Evolutionary conservation across 805 yeast species (phyloP).

Genomic region (Lipomyces anomalus): DNA sequence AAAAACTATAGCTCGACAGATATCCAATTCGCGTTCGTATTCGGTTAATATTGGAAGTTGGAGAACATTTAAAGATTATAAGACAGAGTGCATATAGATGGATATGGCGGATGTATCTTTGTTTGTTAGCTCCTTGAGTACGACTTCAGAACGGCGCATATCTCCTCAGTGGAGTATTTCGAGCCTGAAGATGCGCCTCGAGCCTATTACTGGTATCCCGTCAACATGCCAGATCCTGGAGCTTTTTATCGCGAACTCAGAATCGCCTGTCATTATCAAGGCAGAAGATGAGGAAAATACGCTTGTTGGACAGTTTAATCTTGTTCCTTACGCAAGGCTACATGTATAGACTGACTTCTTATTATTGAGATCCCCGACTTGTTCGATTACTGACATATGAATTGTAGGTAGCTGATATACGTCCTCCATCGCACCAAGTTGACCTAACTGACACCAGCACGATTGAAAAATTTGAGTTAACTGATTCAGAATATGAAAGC

Average conservation of each 20-base stretch:
- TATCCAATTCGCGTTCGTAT: too few species aligned
- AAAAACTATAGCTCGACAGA: too few species aligned
- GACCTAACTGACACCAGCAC: slow-evolving; percentile 34
- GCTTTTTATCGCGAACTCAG: slow-evolving; percentile 13
- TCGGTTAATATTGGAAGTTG: too few species aligned
- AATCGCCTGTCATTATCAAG: slow-evolving; percentile 5
- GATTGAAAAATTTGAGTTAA: slow-evolving; percentile 42
- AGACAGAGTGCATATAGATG: too few species aligned
- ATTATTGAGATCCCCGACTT: too few species aligned
- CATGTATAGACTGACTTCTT: too few species aligned
- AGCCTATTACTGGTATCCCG: slow-evolving; percentile 68
- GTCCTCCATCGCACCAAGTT: slow-evolving; percentile 29
- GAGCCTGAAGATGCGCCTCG: slow-evolving; percentile 51
- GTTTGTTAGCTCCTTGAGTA: slow-evolving; percentile 57
- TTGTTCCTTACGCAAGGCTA: slow-evolving; percentile 22
- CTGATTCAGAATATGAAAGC: slow-evolving; percentile 56
- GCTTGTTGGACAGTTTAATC: slow-evolving; percentile 5
- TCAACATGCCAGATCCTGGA: slow-evolving; percentile 45
- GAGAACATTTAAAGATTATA: too few species aligned
- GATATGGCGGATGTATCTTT: slow-evolving; percentile 44
- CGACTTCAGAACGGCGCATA: slow-evolving; percentile 64
- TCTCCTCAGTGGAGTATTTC: slow-evolving; percentile 56
- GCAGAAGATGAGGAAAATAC: slow-evolving; percentile 7
- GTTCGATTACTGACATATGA: too few species aligned
- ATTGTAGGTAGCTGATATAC: slow-evolving; percentile 37